A percentile compares a stretch with the other conserved stretches of the same genome.
Conservation (phyloP, 164 flowering plant species). For the Warburgia ugandensis region DNA sequence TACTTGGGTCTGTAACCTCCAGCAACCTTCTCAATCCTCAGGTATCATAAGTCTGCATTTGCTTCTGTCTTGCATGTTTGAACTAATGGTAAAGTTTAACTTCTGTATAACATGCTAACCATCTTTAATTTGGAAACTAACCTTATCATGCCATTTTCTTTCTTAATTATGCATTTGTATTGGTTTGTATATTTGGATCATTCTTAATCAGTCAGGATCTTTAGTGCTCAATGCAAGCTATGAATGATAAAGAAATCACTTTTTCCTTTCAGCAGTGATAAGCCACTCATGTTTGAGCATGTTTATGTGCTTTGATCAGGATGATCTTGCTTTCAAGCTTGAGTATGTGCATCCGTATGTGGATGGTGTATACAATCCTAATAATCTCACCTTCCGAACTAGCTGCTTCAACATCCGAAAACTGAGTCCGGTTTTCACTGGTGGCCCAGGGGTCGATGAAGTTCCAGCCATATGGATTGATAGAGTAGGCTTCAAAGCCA, state of each 20-base stretch:
- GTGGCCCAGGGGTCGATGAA: constrained; percentile 97
- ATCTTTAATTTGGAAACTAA: too few relatives aligned
- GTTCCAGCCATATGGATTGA: constrained; percentile 99
- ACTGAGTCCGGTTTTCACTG: constrained; percentile 96
- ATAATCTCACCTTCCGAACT: constrained; percentile 72
- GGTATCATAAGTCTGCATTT: constrained; percentile 28
- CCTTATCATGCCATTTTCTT: too few relatives aligned
- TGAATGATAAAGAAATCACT: too few relatives aligned
- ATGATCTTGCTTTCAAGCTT: constrained; percentile 95
- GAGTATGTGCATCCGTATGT: constrained; percentile 96
- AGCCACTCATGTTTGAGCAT: too few relatives aligned
- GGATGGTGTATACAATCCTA: constrained; percentile 77
- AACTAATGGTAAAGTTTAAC: too few relatives aligned
- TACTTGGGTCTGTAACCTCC: constrained; percentile 88
- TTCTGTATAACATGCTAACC: too few relatives aligned
- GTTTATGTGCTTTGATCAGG: constrained; percentile 40
- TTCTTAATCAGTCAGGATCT: too few relatives aligned
- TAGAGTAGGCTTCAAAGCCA: constrained; percentile 86
- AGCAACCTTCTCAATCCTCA: constrained; percentile 96
- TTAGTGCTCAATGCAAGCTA: too few relatives aligned
- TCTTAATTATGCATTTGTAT: too few relatives aligned
- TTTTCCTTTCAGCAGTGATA: too few relatives aligned
- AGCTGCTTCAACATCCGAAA: constrained; percentile 94
- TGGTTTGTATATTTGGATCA: too few relatives aligned
- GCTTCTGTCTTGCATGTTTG: not conserved